Percentiles rank a stretch among this genome's conserved stretches.
Evolutionary conservation across 2,329 filamentous ascomycete genomes (phyloP).

Genomic region (Xylariaceae sp.): DNA sequence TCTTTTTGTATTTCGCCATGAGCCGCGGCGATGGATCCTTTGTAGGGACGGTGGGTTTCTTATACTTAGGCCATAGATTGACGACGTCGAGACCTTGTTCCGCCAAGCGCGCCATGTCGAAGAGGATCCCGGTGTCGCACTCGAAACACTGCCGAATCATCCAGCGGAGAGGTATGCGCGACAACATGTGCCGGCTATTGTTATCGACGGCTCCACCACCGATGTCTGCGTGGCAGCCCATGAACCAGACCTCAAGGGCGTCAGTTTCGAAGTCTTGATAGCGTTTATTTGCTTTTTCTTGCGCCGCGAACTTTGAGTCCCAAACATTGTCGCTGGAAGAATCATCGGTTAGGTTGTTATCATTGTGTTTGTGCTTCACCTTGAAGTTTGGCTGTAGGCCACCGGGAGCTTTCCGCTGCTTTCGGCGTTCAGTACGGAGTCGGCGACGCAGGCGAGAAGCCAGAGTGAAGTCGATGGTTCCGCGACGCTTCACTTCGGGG

Average conservation of each 20-base stretch:
- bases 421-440: not conserved
- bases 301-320: slow-evolving; percentile 17
- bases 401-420: not conserved
- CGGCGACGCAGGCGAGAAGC: not conserved
- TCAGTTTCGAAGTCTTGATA: slow-evolving; percentile 22
- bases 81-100: slow-evolving; percentile 22
- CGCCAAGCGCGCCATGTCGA: slow-evolving; percentile 18
- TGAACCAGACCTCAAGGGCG: slow-evolving; percentile 29
- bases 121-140: slow-evolving; percentile 25
- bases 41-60: not conserved
- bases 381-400: not conserved
- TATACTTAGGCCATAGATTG: slow-evolving; percentile 21
- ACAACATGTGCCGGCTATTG: slow-evolving; percentile 27
- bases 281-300: slow-evolving; percentile 18
- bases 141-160: slow-evolving; percentile 29
- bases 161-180: slow-evolving; percentile 26
- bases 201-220: slow-evolving; percentile 25
- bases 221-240: slow-evolving; percentile 25
- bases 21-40: slow-evolving; percentile 3
- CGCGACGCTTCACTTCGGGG: slow-evolving; percentile 4
- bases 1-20: slow-evolving; percentile 17
- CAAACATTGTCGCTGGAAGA: slow-evolving; percentile 8
- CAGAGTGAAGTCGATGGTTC: slow-evolving; percentile 21
- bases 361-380: not conserved
- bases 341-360: slow-evolving; percentile 3